A percentile compares a stretch with the other conserved stretches of the same genome.
These are phyloP conservation scores for Verruconis gallopava DNA, from an alignment of 2,329 filamentous ascomycete genomes.

Conservation along the genomic window DNA sequence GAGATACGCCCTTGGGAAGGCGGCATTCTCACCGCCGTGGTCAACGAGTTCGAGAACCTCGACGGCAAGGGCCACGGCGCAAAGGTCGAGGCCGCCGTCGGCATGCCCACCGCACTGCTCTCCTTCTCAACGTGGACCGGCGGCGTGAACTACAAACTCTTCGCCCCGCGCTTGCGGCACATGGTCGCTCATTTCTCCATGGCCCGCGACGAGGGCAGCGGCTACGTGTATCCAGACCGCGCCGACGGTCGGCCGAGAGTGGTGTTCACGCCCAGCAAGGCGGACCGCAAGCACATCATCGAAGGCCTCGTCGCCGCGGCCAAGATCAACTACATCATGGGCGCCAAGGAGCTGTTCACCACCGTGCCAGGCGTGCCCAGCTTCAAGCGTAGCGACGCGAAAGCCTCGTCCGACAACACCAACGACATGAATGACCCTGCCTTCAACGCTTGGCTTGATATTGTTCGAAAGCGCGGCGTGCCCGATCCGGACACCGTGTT, in stretches of 20 bases:
- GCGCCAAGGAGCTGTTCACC: conserved; percentile 67
- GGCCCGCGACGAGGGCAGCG: conserved; percentile 61
- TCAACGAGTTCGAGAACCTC: conserved; percentile 66
- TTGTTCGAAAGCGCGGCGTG: conserved; percentile 37
- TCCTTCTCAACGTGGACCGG: conserved; percentile 52
- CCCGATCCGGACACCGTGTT: conserved; percentile 41
- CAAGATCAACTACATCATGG: conserved; percentile 65
- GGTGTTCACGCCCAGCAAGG: conserved; percentile 55
- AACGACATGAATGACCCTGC: conserved; percentile 42
- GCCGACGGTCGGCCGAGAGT: conserved; percentile 50
- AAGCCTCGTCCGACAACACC: conserved; percentile 16
- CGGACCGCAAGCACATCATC: conserved; percentile 59
- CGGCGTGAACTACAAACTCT: conserved; percentile 60
- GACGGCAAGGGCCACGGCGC: conserved; percentile 69
- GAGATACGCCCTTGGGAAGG: conserved; percentile 54
- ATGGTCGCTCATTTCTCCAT: conserved; percentile 62
- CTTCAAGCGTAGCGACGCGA: conserved; percentile 39
- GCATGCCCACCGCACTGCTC: conserved; percentile 57
- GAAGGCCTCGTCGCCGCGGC: conserved; percentile 59
- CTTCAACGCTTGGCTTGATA: conserved; percentile 49
- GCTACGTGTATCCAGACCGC: conserved; percentile 57
- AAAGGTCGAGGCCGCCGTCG: conserved; percentile 65
- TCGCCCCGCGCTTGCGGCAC: conserved; percentile 53
- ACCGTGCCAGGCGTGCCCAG: conserved; percentile 48
- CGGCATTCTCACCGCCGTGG: conserved; percentile 65